phyloP scores from a whole-genome alignment of 2,329 filamentous ascomycete genomes.

The Fusarium sublunatum region DNA sequence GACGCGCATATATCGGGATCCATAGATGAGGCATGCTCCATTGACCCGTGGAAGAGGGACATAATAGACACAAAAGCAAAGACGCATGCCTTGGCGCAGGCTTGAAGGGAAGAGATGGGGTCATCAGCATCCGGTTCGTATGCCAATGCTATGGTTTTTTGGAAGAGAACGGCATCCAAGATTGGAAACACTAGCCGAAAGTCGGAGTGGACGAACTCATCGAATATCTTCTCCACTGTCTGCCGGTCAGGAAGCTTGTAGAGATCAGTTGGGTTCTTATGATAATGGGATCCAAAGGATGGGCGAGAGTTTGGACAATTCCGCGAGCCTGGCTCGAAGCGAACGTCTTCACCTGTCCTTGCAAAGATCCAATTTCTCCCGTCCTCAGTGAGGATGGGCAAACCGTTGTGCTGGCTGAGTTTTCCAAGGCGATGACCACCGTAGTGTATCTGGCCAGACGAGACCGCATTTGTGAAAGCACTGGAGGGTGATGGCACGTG shows the following conservation, averaged over 20 bases:
- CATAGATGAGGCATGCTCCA: constrained; percentile 37
- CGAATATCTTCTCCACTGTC: constrained; percentile 43
- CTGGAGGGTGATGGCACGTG: constrained; percentile 7
- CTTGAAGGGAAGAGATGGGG: constrained; percentile 39
- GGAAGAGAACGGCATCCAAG: constrained; percentile 60
- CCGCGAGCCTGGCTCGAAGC: background rate
- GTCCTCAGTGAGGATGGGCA: constrained; percentile 38
- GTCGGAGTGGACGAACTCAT: constrained; percentile 46
- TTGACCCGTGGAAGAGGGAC: constrained; percentile 34
- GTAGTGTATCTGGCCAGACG: constrained; percentile 43
- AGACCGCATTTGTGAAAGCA: constrained; percentile 21
- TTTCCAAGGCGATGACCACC: constrained; percentile 40
- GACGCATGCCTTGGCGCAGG: constrained; percentile 59
- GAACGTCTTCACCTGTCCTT: constrained; percentile 33
- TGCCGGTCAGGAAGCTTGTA: constrained; percentile 40
- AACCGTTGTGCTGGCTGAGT: constrained; percentile 42
- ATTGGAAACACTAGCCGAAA: constrained; percentile 61
- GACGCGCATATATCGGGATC: constrained; percentile 56
- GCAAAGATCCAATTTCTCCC: constrained; percentile 36
- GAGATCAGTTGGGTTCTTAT: constrained; percentile 4
- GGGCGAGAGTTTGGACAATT: background rate
- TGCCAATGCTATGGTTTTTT: constrained; percentile 57
- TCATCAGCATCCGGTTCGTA: constrained; percentile 50
- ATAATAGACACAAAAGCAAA: constrained; percentile 60
- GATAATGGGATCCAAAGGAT: background rate